A percentile compares a stretch with the other conserved stretches of the same genome.
phyloP scores from a whole-genome alignment of 495 filamentous ascomycete genomes.

The Staphylotrichum longicolle region DNA sequence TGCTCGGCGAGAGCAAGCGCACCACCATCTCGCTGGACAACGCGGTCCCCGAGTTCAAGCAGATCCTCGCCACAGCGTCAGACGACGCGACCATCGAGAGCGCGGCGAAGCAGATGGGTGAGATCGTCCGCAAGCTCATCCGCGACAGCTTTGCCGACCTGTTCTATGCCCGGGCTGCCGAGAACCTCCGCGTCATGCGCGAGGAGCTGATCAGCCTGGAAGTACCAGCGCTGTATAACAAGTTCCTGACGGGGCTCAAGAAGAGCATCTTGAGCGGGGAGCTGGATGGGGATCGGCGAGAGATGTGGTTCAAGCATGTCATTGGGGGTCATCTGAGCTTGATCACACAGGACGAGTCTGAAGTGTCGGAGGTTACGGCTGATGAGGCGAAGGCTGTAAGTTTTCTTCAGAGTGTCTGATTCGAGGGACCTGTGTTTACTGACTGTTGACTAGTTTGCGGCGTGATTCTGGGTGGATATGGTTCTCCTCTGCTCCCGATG shows the following conservation, averaged over 20 bases:
- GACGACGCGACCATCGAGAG: conserved; percentile 61
- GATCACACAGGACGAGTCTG: conserved; percentile 61
- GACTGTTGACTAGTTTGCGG: conserved; percentile 9
- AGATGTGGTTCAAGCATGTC: conserved; percentile 74
- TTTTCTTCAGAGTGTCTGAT: not conserved
- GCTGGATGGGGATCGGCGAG: conserved; percentile 75
- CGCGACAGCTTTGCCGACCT: conserved; percentile 69
- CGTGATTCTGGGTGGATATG: not conserved
- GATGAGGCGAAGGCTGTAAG: conserved; percentile 65
- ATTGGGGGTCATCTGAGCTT: conserved; percentile 66
- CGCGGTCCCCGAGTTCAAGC: conserved; percentile 89
- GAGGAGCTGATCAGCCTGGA: conserved; percentile 75
- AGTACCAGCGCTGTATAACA: conserved; percentile 74
- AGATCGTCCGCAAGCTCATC: conserved; percentile 67
- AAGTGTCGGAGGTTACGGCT: conserved; percentile 60
- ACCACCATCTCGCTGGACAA: conserved; percentile 72
- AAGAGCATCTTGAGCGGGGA: conserved; percentile 64
- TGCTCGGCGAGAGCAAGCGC: conserved; percentile 57
- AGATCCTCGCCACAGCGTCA: conserved; percentile 63
- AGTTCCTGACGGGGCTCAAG: conserved; percentile 69
- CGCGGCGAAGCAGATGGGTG: conserved; percentile 70
- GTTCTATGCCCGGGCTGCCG: conserved; percentile 71
- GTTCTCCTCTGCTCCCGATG: no score
- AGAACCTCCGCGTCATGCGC: conserved; percentile 73
- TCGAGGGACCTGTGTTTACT: not conserved